These are phyloP conservation scores for Lactifluus subvellereus DNA, from an alignment of 768 basidiomycete species.

Conservation along the genomic window DNA sequence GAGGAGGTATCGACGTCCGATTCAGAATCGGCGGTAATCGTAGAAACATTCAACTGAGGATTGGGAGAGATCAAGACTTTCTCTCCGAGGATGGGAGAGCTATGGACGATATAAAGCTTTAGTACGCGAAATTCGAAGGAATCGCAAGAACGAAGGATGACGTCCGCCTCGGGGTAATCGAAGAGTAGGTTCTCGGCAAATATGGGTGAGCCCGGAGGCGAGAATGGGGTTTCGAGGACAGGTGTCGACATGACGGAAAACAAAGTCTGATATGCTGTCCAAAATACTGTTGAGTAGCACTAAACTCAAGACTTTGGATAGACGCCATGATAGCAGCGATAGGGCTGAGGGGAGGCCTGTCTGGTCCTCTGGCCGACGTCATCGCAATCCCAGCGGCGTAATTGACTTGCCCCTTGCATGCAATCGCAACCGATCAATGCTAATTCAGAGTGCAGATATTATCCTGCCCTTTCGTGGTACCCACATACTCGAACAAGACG, in stretches of 20 bases:
- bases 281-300: not conserved
- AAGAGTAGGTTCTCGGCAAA: slow-evolving; percentile 28
- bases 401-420: too few species aligned
- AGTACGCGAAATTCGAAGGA: slow-evolving; percentile 41
- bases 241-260: not conserved
- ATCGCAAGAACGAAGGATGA: slow-evolving; percentile 40
- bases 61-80: slow-evolving; percentile 22
- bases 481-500: too few species aligned
- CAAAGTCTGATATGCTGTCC: not conserved
- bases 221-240: not conserved
- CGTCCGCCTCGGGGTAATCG: slow-evolving; percentile 38
- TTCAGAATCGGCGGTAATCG: too few species aligned
- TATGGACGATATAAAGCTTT: slow-evolving; percentile 38
- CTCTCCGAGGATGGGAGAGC: slow-evolving; percentile 36
- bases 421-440: too few species aligned
- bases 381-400: not conserved
- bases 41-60: not conserved
- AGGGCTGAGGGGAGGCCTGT: too few species aligned
- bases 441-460: not conserved
- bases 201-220: not conserved
- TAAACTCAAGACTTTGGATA: not conserved
- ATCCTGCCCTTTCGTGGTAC: not conserved
- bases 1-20: not conserved
- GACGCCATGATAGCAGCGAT: not conserved
- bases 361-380: not conserved